Conservation (phyloP, 2,329 filamentous ascomycete genomes). For the Bipolaris oryzae region DNA sequence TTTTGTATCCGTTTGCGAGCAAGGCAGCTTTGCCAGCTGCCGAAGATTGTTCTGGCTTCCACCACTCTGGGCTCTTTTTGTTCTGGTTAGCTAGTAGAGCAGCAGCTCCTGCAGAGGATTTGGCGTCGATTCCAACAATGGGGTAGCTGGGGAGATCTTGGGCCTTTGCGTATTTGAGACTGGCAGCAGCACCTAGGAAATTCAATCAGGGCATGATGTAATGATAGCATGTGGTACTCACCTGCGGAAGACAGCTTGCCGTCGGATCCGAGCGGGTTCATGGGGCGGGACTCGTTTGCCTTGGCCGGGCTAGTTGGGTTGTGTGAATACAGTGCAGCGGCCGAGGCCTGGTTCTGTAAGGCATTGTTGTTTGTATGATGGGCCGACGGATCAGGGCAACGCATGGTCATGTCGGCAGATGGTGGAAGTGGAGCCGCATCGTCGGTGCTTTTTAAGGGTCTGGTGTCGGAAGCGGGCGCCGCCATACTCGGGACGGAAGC, state of each 20-base stretch:
- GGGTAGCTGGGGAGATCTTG: constrained; percentile 77
- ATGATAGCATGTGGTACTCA: constrained; percentile 44
- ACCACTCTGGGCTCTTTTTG: constrained; percentile 67
- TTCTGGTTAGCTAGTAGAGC: constrained; percentile 75
- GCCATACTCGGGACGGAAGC: constrained; percentile 24
- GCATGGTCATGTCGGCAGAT: constrained; percentile 30
- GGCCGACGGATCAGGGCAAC: constrained; percentile 54
- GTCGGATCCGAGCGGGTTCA: constrained; percentile 56
- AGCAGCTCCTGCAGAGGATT: constrained; percentile 72
- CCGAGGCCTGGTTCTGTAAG: constrained; percentile 61
- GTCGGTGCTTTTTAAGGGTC: constrained; percentile 27
- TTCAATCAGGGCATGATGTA: constrained; percentile 10
- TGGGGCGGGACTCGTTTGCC: constrained; percentile 23
- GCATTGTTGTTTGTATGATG: constrained; percentile 44
- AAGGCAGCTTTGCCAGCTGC: constrained; percentile 66
- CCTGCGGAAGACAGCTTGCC: constrained; percentile 64
- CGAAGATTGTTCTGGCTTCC: constrained; percentile 66
- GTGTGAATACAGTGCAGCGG: constrained; percentile 64
- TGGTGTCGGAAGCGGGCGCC: constrained; percentile 29
- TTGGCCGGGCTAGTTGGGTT: constrained; percentile 42
- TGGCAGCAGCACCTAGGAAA: constrained; percentile 62
- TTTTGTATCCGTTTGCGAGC: constrained; percentile 65
- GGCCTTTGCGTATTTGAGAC: constrained; percentile 73
- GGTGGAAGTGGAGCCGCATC: constrained; percentile 29
- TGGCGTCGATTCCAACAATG: constrained; percentile 64